Evolutionary conservation across 1,284 basidiomycete genomes (phyloP), one percentile per base, ranked within the genome.

Genomic region (Trametes sp.): DNA sequence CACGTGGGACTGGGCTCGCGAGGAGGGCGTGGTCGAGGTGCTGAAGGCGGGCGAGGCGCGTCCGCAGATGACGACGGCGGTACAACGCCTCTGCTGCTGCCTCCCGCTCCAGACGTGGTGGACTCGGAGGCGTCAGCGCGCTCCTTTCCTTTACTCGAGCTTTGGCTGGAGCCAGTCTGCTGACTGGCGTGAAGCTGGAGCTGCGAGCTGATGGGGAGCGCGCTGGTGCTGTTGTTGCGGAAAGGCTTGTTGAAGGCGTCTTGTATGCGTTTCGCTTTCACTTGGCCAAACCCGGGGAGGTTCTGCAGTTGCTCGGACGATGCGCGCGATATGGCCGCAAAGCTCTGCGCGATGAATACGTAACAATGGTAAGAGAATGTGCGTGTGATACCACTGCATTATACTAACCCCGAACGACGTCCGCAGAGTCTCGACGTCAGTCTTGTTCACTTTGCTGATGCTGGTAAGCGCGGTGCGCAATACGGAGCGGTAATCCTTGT

Each of bases 381-480:
- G 45, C 26, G 29, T 56, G 31, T 38, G 21, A 8, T 54, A 57
- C 46, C 45, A 57, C 63, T 5, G 31, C 6, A 33, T 44, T n/a
- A 13, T 49, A 82, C 91, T 66, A 78, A 98, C 96, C 21, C 96
- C 96, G 72, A 97, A 92, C n/a, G 93, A 90, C 0, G 92, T 90
- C n/a, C 93, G 85, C 28, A 99, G 80, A 1, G 96, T 98, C 76
- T 96, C 89, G 0, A 97, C 95, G 72, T 99, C 98, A 0, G 97
- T 98, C 81, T 97, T 98, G 80, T 99, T 99, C 61, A 99, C 92
- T 69, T 94, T 96, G 71, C 87, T 91, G 67, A 98, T 93, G 67
- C 88, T 90, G 0, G 97, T 99, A 36, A 99, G 81, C 0, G 94
- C 87, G n/a, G 88, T 87, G 42, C 93, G 92, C 14, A 98, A 78